Percentiles rank a stretch among this genome's conserved stretches.
These are phyloP conservation scores for Pseudogymnoascus sp. DNA, from an alignment of 2,329 filamentous ascomycete species.

Conservation along the genomic window DNA sequence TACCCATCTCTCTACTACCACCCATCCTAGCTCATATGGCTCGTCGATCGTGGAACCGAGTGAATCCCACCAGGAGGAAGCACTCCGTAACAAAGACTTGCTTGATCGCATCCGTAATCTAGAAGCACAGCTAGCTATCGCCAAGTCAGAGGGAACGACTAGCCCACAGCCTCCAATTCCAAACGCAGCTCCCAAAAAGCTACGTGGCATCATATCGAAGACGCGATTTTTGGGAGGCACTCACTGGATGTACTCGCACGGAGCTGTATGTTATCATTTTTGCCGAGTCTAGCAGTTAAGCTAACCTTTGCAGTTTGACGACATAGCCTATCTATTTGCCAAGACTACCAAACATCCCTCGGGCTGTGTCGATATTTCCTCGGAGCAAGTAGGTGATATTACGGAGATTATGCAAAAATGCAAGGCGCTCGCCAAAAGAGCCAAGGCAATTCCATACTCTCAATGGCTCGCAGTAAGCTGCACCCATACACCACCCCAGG, in stretches of 20 bases:
- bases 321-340: constrained; percentile 12
- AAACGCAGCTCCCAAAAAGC: constrained; percentile 1
- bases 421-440: constrained; percentile 17
- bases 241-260: constrained; percentile 23
- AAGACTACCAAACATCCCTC: constrained; percentile 11
- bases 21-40: neutral
- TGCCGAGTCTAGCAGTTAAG: neutral
- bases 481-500: neutral
- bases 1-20: neutral
- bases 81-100: neutral
- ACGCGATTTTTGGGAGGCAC: constrained; percentile 21
- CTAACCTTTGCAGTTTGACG: constrained; percentile 15
- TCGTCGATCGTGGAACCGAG: neutral
- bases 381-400: neutral
- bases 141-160: neutral
- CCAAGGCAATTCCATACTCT: constrained; percentile 16
- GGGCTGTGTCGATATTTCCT: neutral
- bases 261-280: constrained; percentile 14
- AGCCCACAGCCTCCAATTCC: neutral
- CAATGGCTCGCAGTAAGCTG: constrained; percentile 10
- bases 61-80: neutral
- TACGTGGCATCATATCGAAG: constrained; percentile 19
- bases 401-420: constrained; percentile 14
- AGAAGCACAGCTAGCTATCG: neutral
- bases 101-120: neutral